These are phyloP conservation scores for Polytrichum commune DNA, from an alignment of 225 moss, liverwort and hornwort genomes.

Conservation along the genomic window DNA sequence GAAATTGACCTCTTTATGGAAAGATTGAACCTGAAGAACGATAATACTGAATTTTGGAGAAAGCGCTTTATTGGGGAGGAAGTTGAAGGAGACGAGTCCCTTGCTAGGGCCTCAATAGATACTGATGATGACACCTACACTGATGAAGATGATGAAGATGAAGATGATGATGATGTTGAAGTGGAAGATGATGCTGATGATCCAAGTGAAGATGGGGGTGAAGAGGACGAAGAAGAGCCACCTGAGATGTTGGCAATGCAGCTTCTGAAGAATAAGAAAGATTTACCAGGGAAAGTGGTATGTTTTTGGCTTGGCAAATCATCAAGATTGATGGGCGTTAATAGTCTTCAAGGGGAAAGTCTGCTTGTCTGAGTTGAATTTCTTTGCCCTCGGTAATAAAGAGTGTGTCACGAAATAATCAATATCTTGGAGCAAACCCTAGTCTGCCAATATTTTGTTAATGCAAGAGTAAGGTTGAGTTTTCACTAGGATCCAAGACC, in stretches of 20 bases:
- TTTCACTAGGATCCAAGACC: too few relatives aligned
- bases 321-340: too few relatives aligned
- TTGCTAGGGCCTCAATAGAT: conserved; percentile 32
- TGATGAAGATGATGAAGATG: conserved; percentile 77
- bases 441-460: too few relatives aligned
- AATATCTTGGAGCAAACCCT: too few relatives aligned
- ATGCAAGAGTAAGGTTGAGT: too few relatives aligned
- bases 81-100: conserved; percentile 42
- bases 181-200: conserved; percentile 73
- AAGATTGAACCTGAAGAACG: conserved; percentile 72
- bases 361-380: too few relatives aligned
- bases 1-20: conserved; percentile 74
- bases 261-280: conserved; percentile 82
- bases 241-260: conserved; percentile 88
- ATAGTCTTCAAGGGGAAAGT: too few relatives aligned
- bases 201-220: conserved; percentile 82
- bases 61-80: conserved; percentile 75
- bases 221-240: conserved; percentile 76
- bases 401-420: too few relatives aligned
- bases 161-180: conserved; percentile 77
- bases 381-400: too few relatives aligned
- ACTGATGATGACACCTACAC: conserved; percentile 41
- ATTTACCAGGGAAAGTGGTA: conserved; percentile 57
- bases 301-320: background rate
- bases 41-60: conserved; percentile 91